Conservation (phyloP, 352 stramenopile species). For the Albugo laibachii region DNA sequence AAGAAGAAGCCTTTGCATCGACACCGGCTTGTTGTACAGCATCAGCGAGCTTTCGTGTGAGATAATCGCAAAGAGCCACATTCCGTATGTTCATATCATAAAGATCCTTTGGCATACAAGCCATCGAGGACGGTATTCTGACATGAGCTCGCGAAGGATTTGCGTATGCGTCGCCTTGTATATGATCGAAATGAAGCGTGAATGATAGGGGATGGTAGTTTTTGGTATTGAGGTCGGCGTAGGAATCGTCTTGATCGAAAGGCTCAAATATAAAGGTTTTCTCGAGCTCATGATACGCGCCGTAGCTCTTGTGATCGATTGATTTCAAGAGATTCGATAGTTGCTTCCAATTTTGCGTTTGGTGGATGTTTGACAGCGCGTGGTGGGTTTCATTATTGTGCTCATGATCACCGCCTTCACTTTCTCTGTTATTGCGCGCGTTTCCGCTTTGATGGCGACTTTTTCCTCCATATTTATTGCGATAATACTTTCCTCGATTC, state of each 20-base stretch:
- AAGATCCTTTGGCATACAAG: slow-evolving; percentile 67
- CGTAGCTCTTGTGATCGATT: slow-evolving; percentile 62
- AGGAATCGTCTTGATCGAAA: too few species aligned
- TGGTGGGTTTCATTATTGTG: not conserved
- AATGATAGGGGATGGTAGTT: slow-evolving; percentile 22
- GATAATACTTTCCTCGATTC: slow-evolving; percentile 77
- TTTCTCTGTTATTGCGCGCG: not conserved
- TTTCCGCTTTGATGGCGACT: slow-evolving; percentile 5
- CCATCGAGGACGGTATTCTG: slow-evolving; percentile 36
- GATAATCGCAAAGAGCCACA: slow-evolving; percentile 79
- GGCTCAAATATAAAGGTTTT: slow-evolving; percentile 16
- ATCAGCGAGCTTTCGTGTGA: slow-evolving; percentile 70
- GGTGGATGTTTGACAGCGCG: not conserved
- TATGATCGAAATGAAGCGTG: slow-evolving; percentile 79
- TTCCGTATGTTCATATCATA: slow-evolving; percentile 58
- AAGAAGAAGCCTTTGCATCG: slow-evolving; percentile 39
- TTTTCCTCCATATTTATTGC: slow-evolving; percentile 72
- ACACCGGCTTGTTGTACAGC: slow-evolving; percentile 27
- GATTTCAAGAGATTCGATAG: slow-evolving; percentile 23
- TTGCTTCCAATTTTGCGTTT: slow-evolving; percentile 15
- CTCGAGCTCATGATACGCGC: slow-evolving; percentile 58
- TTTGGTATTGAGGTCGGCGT: too few species aligned
- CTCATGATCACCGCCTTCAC: not conserved
- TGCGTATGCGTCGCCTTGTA: slow-evolving; percentile 91
- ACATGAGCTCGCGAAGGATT: slow-evolving; percentile 87